phyloP scores from a whole-genome alignment of 1,284 basidiomycete genomes.

The Vanrija sp. region DNA sequence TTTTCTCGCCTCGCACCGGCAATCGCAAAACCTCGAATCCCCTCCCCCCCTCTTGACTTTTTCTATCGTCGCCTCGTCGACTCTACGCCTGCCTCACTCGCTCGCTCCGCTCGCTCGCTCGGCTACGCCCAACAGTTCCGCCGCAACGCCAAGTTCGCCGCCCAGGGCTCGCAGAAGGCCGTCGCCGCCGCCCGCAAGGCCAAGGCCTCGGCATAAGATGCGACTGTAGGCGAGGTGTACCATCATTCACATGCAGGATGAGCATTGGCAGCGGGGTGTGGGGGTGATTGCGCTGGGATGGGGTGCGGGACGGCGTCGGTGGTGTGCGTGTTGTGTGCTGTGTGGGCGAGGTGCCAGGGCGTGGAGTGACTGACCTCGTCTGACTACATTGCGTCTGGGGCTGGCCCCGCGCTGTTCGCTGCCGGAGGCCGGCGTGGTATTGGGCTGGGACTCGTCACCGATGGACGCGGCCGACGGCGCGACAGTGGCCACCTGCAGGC shows the following conservation, averaged over 20 bases:
- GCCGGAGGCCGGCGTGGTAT: no score
- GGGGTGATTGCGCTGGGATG: not conserved
- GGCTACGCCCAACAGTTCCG: constrained; percentile 49
- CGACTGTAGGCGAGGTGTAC: constrained; percentile 4
- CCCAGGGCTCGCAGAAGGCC: constrained; percentile 49
- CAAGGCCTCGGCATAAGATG: constrained; percentile 30
- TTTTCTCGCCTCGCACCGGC: not conserved
- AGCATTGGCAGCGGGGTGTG: constrained; percentile 10
- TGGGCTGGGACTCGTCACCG: no score
- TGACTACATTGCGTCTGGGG: no score
- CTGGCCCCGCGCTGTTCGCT: no score
- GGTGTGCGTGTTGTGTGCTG: not conserved
- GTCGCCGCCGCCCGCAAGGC: constrained; percentile 28
- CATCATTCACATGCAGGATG: constrained; percentile 18
- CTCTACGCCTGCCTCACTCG: not conserved
- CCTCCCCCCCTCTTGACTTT: not conserved
- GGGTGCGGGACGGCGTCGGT: not conserved
- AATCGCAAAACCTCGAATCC: not conserved
- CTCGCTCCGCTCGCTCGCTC: not conserved
- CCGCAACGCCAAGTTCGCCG: constrained; percentile 51
- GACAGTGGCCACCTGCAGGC: no score
- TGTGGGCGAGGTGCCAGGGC: not conserved
- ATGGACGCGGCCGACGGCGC: no score
- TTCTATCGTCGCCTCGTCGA: not conserved
- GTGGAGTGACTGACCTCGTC: no score